Percentiles rank a stretch among this genome's conserved stretches.
phyloP scores from a whole-genome alignment of 2,329 filamentous ascomycete genomes.

The Cladorrhinum sp. region DNA sequence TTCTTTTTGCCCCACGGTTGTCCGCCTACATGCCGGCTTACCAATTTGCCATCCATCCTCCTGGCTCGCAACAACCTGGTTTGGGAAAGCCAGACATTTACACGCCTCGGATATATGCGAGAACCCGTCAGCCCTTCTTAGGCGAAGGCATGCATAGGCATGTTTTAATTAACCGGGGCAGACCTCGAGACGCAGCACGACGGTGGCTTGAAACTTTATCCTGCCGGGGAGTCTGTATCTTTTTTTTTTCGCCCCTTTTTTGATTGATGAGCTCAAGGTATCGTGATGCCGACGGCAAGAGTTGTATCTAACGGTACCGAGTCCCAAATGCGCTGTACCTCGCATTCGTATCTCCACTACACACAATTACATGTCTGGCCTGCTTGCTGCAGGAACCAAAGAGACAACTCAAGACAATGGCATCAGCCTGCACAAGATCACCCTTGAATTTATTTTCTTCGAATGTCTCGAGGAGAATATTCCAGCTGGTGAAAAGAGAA shows the following conservation, averaged over 20 bases:
- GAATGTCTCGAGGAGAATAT: neutral
- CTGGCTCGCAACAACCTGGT: neutral
- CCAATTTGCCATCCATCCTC: neutral
- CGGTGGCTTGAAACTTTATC: neutral
- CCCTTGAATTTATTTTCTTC: neutral
- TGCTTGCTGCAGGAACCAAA: no score
- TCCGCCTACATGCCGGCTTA: no score
- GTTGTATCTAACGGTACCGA: neutral
- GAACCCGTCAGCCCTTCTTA: slow-evolving; percentile 14
- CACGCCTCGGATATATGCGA: slow-evolving; percentile 21
- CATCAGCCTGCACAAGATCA: neutral
- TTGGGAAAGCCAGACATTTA: slow-evolving; percentile 11
- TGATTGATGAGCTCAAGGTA: neutral
- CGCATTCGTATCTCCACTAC: no score
- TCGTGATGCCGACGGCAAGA: neutral
- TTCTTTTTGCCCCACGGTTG: no score
- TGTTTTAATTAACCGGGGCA: neutral
- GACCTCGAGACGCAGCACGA: neutral
- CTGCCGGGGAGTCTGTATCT: neutral
- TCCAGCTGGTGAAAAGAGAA: neutral
- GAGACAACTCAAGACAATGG: no score
- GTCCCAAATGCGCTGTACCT: no score
- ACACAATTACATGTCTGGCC: no score
- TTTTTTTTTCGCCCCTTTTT: neutral
- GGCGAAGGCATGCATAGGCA: slow-evolving; percentile 3